Base-by-base conservation (phyloP, 225 moss, liverwort and hornwort species). In the Marchantia paleacea region DNA sequence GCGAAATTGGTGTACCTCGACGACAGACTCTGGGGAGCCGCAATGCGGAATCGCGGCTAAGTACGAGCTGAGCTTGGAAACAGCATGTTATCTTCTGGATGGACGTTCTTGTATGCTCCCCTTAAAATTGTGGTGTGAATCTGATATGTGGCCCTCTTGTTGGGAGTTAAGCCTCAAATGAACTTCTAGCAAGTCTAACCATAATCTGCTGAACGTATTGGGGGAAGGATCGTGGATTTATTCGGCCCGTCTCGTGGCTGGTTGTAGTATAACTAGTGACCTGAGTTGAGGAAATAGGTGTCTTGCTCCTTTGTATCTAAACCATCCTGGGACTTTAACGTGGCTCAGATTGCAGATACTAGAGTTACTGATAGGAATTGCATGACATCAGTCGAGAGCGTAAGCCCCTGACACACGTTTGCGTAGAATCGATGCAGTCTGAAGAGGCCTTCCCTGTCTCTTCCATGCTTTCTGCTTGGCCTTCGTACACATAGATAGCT, bases 1-100 rank as follows among this genome's bases (percentile, higher is more conserved):
- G 97, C 60, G 97, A 97, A 83, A 97, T 97, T 78, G 97, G 97
- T 48, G 80, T 97, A 47, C 95, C 97, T 50, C 97, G 93, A 70
- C 97, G 97, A 14, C 97, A 97, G 80, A 93, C 96, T 58, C 77
- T 89, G 58, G 91, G 93, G 65, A 84, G 83, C 67, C 90, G 96
- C 26, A 55, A 85, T 47, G 75, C 84, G 80, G 91, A 94, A 76
- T 87, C 84, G 26, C 69, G 80, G 54, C 83, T 68, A 66, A 82
- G 88, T 85, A 77, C 87, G 28, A 53, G 77, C 75, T 86, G 79
- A 86, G 70, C 77, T 52, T 50, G 73, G 78, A 25, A 79, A 18
- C 69, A 76, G 31, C 69, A 31, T 63, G 28, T 78, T 19, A 28
- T 77, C 58, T 69, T 68, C 66, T 72, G 55, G 57, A 58, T 61